Evolutionary conservation across 129 eudicot genomes (phyloP).

Genomic region (Lonicera japonica): DNA sequence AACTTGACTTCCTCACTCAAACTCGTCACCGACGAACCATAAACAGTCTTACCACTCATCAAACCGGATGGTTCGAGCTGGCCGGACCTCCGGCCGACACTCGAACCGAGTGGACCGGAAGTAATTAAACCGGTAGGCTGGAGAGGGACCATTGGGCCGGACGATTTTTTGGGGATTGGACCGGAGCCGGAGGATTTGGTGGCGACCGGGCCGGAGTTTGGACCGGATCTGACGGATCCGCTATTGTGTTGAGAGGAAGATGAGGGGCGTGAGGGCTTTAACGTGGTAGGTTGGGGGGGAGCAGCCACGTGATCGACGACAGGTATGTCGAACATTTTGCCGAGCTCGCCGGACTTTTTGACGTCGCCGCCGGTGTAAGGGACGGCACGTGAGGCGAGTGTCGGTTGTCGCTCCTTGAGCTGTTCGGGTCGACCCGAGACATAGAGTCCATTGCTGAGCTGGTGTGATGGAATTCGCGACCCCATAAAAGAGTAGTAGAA

Average conservation of each 20-base stretch:
- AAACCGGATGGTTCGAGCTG: slow-evolving; percentile 35
- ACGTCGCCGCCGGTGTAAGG: slow-evolving; percentile 98
- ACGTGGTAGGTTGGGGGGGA: slow-evolving; percentile 24
- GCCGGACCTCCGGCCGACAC: slow-evolving; percentile 58
- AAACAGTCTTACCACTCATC: slow-evolving; percentile 33
- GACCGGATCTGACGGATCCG: slow-evolving; percentile 75
- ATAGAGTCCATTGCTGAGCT: slow-evolving; percentile 84
- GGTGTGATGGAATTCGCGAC: slow-evolving; percentile 74
- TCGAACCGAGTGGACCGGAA: slow-evolving; percentile 74
- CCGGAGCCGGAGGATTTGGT: slow-evolving; percentile 40
- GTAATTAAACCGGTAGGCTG: slow-evolving; percentile 84
- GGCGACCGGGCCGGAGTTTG: slow-evolving; percentile 30
- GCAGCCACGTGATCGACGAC: slow-evolving; percentile 17
- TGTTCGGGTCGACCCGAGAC: slow-evolving; percentile 95
- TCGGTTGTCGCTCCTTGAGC: slow-evolving; percentile 49
- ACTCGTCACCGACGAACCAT: slow-evolving; percentile 73
- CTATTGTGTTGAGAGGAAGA: slow-evolving; percentile 57
- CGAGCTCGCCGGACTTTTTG: slow-evolving; percentile 90
- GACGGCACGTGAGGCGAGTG: slow-evolving; percentile 60
- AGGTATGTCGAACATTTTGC: slow-evolving; percentile 75
- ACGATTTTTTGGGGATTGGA: slow-evolving; percentile 29
- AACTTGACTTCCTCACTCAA: slow-evolving; percentile 49
- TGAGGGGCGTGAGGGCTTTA: slow-evolving; percentile 36
- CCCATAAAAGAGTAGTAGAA: slow-evolving; percentile 35
- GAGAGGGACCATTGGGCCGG: slow-evolving; percentile 52